Conservation (phyloP, 805 yeast species). For the Wickerhamiella lipophila region DNA sequence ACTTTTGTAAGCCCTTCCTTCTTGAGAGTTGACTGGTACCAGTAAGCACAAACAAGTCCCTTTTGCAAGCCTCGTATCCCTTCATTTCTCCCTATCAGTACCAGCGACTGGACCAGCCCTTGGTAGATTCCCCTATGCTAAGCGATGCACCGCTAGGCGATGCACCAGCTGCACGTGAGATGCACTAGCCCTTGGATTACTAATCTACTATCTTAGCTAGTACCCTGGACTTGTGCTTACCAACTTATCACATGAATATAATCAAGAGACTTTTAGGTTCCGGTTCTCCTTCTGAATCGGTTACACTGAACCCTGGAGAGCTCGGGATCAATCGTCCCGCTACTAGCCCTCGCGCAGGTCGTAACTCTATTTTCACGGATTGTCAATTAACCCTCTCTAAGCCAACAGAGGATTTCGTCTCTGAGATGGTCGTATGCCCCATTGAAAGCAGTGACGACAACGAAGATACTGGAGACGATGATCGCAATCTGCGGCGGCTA, state of each 20-base stretch:
- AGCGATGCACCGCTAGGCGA: no score
- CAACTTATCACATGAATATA: constrained; percentile 9
- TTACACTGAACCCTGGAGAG: constrained; percentile 66
- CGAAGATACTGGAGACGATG: constrained; percentile 34
- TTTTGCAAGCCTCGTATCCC: constrained; percentile 82
- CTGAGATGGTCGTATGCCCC: constrained; percentile 58
- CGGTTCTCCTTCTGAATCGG: constrained; percentile 36
- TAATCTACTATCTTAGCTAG: no score
- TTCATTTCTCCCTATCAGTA: constrained; percentile 58
- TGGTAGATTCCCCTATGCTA: no score
- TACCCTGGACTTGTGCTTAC: no score
- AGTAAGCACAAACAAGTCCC: constrained; percentile 78
- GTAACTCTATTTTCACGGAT: constrained; percentile 60
- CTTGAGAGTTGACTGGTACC: constrained; percentile 83
- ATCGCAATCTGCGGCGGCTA: constrained; percentile 23
- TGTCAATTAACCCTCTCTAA: constrained; percentile 62
- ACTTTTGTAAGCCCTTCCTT: no score
- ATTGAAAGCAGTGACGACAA: constrained; percentile 46
- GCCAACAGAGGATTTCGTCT: constrained; percentile 51
- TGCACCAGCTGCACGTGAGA: no score
- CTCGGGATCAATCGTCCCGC: constrained; percentile 61
- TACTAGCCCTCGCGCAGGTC: constrained; percentile 72
- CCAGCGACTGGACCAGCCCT: constrained; percentile 80
- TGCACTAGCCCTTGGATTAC: no score
- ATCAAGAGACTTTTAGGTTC: constrained; percentile 3